These are phyloP conservation scores for Citropsis articulata DNA, from an alignment of 345 rosid genomes.

Conservation along the genomic window DNA sequence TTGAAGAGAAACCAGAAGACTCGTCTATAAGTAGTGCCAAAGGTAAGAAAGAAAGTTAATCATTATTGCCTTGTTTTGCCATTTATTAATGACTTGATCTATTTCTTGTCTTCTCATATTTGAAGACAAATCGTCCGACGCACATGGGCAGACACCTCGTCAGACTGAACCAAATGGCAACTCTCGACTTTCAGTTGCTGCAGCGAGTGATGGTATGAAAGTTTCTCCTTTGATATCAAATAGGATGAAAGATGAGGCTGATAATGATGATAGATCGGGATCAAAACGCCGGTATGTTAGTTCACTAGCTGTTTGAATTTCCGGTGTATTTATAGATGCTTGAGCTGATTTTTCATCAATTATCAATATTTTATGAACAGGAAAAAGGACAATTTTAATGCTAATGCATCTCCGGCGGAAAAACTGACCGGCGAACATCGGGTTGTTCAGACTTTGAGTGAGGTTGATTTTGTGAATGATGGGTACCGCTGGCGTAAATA, in stretches of 20 bases:
- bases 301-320: neutral
- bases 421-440: constrained; percentile 55
- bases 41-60: constrained; percentile 40
- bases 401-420: constrained; percentile 40
- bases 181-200: constrained; percentile 32
- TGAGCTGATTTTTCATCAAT: constrained; percentile 19
- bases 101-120: constrained; percentile 19
- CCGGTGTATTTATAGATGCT: constrained; percentile 1
- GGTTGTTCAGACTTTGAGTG: constrained; percentile 50
- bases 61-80: constrained; percentile 4
- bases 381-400: constrained; percentile 52
- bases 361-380: constrained; percentile 37
- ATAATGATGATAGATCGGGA: constrained; percentile 42
- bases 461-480: constrained; percentile 75
- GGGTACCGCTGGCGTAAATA: constrained; percentile 99
- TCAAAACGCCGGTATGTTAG: constrained; percentile 64
- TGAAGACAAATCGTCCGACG: constrained; percentile 47
- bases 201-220: constrained; percentile 40
- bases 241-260: constrained; percentile 41
- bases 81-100: constrained; percentile 6
- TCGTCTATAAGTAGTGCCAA: constrained; percentile 30
- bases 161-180: constrained; percentile 33
- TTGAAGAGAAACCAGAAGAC: constrained; percentile 46
- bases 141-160: constrained; percentile 36
- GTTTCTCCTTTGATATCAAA: constrained; percentile 37